Conservation (phyloP, 73 alveolate genomes). For the Paramecium primaurelia region DNA sequence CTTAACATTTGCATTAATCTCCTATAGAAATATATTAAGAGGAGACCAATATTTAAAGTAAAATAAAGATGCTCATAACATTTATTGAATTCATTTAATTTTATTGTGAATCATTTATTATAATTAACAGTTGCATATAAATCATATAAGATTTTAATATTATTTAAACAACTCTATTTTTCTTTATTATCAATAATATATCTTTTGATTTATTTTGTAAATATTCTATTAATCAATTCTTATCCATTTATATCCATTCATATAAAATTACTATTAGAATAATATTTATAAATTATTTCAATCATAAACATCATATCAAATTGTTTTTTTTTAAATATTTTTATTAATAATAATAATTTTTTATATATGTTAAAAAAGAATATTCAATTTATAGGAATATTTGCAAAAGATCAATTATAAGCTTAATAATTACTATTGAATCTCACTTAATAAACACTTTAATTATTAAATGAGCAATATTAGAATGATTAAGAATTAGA, state of each 20-base stretch:
- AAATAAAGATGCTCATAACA: not conserved
- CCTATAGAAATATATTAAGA: not conserved
- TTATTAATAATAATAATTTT: too few species aligned
- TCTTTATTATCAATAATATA: not conserved
- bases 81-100: not conserved
- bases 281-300: too few species aligned
- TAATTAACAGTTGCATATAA: not conserved
- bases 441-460: not conserved
- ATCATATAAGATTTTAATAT: not conserved
- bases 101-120: not conserved
- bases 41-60: not conserved
- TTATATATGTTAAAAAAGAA: not conserved
- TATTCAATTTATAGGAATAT: constrained; percentile 1
- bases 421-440: not conserved
- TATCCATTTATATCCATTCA: not conserved
- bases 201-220: not conserved
- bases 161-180: not conserved
- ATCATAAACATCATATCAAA: too few species aligned
- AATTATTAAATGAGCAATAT: not conserved
- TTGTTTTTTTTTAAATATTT: too few species aligned
- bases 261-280: too few species aligned
- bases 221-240: not conserved
- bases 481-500: not conserved
- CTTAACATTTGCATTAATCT: not conserved
- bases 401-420: not conserved